phyloP scores from a whole-genome alignment of 2,329 filamentous ascomycete species.

The Fusarium avenaceum region DNA sequence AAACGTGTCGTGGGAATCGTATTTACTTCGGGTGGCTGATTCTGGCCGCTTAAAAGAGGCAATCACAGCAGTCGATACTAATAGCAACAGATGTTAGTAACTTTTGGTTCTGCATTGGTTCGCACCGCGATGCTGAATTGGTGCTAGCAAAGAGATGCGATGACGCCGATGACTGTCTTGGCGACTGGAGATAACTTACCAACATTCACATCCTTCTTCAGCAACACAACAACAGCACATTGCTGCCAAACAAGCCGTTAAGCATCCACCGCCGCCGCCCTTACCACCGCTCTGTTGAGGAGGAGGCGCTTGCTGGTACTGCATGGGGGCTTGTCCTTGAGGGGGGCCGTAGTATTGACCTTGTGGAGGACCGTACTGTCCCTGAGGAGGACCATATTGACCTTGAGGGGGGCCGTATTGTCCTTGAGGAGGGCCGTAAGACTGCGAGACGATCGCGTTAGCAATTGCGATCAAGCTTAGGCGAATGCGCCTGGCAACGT shows the following conservation, averaged over 20 bases:
- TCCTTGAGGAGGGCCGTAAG: conserved; percentile 50
- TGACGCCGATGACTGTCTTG: conserved; percentile 6
- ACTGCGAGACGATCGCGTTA: conserved; percentile 40
- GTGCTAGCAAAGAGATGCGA: conserved; percentile 13
- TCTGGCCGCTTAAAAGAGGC: conserved; percentile 51
- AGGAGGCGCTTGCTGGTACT: conserved; percentile 58
- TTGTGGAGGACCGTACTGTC: conserved; percentile 48
- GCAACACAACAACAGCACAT: conserved; percentile 66
- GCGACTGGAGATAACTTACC: conserved; percentile 50
- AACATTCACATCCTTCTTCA: conserved; percentile 66
- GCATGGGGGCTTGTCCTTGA: conserved; percentile 59
- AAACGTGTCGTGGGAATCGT: conserved; percentile 14
- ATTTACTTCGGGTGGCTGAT: conserved; percentile 3
- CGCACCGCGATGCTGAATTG: conserved; percentile 11
- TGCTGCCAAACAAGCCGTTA: conserved; percentile 62
- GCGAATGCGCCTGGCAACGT: conserved; percentile 41
- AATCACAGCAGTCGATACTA: conserved; percentile 60
- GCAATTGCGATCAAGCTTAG: conserved; percentile 12
- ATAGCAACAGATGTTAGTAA: conserved; percentile 12
- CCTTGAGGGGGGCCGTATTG: conserved; percentile 48
- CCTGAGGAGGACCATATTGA: conserved; percentile 51
- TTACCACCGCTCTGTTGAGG: conserved; percentile 52
- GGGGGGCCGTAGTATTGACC: conserved; percentile 53
- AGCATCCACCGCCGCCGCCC: conserved; percentile 58
- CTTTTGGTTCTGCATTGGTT: not conserved